phyloP scores from a whole-genome alignment of 495 filamentous ascomycete species.

The Aspergillus avenaceus region DNA sequence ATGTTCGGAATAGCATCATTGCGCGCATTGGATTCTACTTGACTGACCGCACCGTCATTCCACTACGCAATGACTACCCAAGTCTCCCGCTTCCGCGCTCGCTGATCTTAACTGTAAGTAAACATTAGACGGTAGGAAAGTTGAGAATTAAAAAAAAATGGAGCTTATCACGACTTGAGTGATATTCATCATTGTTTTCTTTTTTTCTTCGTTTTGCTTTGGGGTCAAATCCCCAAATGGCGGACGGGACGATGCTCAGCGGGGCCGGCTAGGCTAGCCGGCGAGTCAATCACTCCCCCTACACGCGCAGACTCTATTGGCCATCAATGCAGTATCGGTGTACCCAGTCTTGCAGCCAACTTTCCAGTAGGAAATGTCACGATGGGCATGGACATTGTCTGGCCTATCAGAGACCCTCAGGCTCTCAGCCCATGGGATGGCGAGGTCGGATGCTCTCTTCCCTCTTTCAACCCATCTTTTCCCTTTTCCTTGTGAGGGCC shows the following conservation, averaged over 20 bases:
- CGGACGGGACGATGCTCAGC: conserved; percentile 20
- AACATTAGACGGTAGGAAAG: neutral
- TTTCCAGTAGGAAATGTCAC: conserved; percentile 9
- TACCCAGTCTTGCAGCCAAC: neutral
- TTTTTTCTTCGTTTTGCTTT: conserved; percentile 8
- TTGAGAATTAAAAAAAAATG: conserved; percentile 1
- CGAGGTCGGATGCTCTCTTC: neutral
- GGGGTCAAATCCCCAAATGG: conserved; percentile 15
- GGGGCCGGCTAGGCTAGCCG: conserved; percentile 19
- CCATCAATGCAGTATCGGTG: conserved; percentile 7
- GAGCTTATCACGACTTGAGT: neutral
- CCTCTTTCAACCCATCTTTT: neutral
- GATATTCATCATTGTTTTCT: neutral
- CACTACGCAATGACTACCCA: neutral
- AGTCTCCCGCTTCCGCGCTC: neutral
- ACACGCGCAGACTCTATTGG: conserved; percentile 13
- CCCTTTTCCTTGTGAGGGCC: neutral
- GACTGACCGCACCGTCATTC: conserved; percentile 1
- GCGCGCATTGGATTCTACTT: conserved; percentile 2
- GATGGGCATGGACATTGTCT: neutral
- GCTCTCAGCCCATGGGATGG: conserved; percentile 3
- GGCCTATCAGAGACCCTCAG: conserved; percentile 5
- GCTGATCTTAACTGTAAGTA: conserved; percentile 7
- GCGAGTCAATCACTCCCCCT: conserved; percentile 21
- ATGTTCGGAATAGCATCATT: neutral